Conservation (phyloP, 441 rosid species). For the Euphorbia schlechtendalii region DNA sequence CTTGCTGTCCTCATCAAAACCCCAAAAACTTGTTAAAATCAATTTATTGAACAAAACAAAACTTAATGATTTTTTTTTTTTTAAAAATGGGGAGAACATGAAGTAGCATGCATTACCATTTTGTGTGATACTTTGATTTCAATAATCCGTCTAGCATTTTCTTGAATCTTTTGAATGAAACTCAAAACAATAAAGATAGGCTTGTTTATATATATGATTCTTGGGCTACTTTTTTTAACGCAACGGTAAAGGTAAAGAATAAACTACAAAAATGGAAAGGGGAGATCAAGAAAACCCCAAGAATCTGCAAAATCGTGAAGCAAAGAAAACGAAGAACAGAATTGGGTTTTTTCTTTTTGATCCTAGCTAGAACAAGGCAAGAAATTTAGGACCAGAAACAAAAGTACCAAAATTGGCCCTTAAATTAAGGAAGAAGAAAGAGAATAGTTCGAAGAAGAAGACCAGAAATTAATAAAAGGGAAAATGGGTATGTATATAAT, state of each 20-base stretch:
- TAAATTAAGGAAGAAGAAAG: conserved; percentile 3
- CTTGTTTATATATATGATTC: background rate
- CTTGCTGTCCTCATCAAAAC: conserved; percentile 39
- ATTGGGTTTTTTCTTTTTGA: background rate
- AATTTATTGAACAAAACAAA: conserved; percentile 2
- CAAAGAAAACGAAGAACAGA: conserved; percentile 15
- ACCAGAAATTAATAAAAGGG: too few relatives aligned
- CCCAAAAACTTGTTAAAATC: background rate
- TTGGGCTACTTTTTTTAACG: background rate
- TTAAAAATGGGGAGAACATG: too few relatives aligned
- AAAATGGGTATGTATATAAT: too few relatives aligned
- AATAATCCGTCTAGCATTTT: conserved; percentile 50
- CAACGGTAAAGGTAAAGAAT: conserved; percentile 13
- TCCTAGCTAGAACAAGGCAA: background rate
- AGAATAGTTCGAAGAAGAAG: too few relatives aligned
- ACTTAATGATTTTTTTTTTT: too few relatives aligned
- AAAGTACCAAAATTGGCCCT: background rate
- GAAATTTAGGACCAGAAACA: background rate
- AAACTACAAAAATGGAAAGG: conserved; percentile 16
- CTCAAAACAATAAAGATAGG: background rate
- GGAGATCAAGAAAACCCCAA: conserved; percentile 7
- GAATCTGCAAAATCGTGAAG: conserved; percentile 23
- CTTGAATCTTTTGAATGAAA: conserved; percentile 5
- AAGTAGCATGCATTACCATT: conserved; percentile 38
- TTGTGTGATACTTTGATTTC: conserved; percentile 56